A percentile compares a stretch with the other conserved stretches of the same genome.
phyloP scores from a whole-genome alignment of 1,284 basidiomycete genomes.

The Trichosporon sp. region DNA sequence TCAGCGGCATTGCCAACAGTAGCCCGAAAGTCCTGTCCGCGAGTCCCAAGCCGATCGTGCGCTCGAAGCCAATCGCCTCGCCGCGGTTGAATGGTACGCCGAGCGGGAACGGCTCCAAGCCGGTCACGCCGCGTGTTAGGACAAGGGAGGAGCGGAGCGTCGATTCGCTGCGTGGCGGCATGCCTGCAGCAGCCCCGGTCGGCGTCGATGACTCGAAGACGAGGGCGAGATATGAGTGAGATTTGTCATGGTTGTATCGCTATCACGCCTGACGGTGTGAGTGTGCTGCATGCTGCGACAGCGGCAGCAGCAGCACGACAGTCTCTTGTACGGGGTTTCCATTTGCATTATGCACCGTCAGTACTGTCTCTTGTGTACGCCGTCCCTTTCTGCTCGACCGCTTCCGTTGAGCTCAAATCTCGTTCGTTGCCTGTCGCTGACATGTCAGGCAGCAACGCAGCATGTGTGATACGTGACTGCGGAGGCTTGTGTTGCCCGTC shows the following conservation, averaged over 20 bases:
- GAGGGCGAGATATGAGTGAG: slow-evolving; percentile 14
- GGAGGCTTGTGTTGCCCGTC: not conserved
- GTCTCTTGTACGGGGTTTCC: slow-evolving; percentile 2
- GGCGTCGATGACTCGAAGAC: slow-evolving; percentile 15
- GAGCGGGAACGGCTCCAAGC: slow-evolving; percentile 28
- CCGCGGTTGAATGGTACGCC: not conserved
- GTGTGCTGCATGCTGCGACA: not conserved
- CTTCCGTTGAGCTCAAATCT: no score
- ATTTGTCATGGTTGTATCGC: slow-evolving; percentile 6
- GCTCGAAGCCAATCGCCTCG: slow-evolving; percentile 13
- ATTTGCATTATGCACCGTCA: slow-evolving; percentile 18
- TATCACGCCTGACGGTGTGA: not conserved
- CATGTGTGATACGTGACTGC: not conserved
- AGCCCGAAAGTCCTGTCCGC: not conserved
- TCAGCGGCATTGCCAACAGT: not conserved
- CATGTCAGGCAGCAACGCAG: not conserved
- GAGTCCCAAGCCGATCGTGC: slow-evolving; percentile 7
- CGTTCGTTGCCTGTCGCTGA: not conserved
- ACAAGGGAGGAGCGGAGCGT: slow-evolving; percentile 45
- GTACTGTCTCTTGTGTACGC: not conserved
- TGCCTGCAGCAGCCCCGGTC: not conserved
- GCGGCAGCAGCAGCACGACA: not conserved
- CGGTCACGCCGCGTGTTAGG: slow-evolving; percentile 45
- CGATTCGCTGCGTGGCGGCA: slow-evolving; percentile 30
- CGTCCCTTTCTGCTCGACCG: not conserved